Evolutionary conservation across 768 basidiomycete species (phyloP), one percentile per base, ranked within the genome.

Genomic region (Hemileccinum impolitum): DNA sequence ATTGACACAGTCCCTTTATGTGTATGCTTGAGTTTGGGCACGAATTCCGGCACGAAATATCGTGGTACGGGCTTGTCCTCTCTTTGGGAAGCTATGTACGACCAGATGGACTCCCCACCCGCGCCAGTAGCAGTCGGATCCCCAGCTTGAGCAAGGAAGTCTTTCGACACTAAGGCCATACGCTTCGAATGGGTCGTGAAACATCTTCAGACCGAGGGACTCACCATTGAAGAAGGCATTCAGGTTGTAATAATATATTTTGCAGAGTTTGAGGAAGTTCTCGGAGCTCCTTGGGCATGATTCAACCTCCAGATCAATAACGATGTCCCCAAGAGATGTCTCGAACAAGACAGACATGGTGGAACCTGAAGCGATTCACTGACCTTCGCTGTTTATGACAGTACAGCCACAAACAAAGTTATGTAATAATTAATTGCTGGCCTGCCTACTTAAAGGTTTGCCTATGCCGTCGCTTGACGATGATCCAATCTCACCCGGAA

Each of bases 151-250:
- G 94, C 94, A 44, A 99, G 79, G 57, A 99, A 99, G 64, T 97
- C 93, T 70, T 95, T 96, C 34, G 94, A 94, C 9, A 99, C 94
- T 96, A 52, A 52, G 21, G 39, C 23, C 17, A 36, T 35, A 12
- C 6, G 17, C 25, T 42, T 52, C 53, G 35, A 45, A 54, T 21
- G 12, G 14, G 31, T 31, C 25, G 23, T n/a, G 32, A 39, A 44
- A 41, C 14, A 37, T 21, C 11, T 19, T n/a, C 23, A 8, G 28
- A 30, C 7, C 30, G 30, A 39, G 6, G 15, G 21, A 72, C 86
- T 48, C 52, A 94, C 94, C 93, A 71, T 99, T 97, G 79, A 98
- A 98, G 74, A 99, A 99, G 0, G 92, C 92, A 65, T 94, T 92
- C 53, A 96, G 72, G 66, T 94, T 95, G 75, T 95, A 98, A 67